A percentile compares a stretch with the other conserved stretches of the same genome.
Evolutionary conservation across 2,329 filamentous ascomycete species (phyloP).

Genomic region (Rhexocercosporidium sp.): DNA sequence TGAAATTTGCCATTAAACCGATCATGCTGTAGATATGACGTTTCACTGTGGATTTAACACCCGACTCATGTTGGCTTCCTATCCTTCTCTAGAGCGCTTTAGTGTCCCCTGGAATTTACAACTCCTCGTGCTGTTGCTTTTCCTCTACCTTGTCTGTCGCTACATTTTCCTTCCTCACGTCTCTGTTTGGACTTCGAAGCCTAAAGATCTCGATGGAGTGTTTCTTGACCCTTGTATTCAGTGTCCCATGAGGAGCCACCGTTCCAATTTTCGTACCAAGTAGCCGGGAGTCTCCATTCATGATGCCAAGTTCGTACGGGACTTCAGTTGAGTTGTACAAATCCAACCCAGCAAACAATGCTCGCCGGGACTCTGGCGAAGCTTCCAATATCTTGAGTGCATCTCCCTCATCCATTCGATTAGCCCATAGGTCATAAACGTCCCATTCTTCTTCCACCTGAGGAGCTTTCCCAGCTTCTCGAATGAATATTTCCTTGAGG

Average conservation of each 20-base stretch:
- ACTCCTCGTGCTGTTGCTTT: not conserved
- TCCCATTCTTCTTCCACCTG: slow-evolving; percentile 52
- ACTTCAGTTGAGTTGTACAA: slow-evolving; percentile 53
- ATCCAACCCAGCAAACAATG: slow-evolving; percentile 17
- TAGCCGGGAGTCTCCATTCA: slow-evolving; percentile 48
- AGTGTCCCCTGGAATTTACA: not conserved
- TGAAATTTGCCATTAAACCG: too few relatives aligned
- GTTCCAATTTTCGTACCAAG: slow-evolving; percentile 50
- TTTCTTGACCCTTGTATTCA: slow-evolving; percentile 48
- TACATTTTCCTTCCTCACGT: not conserved
- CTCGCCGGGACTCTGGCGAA: slow-evolving; percentile 1
- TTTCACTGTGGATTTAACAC: not conserved
- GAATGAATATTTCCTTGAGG: slow-evolving; percentile 56
- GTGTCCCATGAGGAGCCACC: slow-evolving; percentile 46
- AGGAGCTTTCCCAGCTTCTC: slow-evolving; percentile 47
- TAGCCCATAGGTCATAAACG: slow-evolving; percentile 58
- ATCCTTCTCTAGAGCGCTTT: not conserved
- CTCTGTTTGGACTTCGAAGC: slow-evolving; percentile 39
- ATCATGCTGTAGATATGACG: too few relatives aligned
- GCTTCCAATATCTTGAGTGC: slow-evolving; percentile 50
- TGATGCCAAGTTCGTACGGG: slow-evolving; percentile 50
- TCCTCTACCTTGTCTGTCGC: not conserved
- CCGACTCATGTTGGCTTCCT: not conserved
- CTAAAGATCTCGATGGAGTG: slow-evolving; percentile 54
- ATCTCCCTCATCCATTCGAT: slow-evolving; percentile 51